Percentiles rank a stretch among this genome's conserved stretches.
Conservation (phyloP, 2,329 filamentous ascomycete species). For the Xylariaceae sp. region DNA sequence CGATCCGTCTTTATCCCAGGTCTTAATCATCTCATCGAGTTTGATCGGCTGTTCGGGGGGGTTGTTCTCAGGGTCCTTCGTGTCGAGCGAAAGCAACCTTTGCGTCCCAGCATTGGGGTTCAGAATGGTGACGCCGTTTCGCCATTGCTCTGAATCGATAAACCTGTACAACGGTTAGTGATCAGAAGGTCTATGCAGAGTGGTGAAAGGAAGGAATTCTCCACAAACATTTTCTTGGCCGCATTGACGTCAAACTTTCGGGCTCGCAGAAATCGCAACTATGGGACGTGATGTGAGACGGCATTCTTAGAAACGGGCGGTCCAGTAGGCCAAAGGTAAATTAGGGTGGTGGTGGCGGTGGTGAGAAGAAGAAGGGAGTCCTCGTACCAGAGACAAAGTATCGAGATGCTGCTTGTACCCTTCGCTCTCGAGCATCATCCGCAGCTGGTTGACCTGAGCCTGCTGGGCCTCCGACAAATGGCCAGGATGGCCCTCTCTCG, state of each 20-base stretch:
- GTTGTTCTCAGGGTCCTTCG: conserved; percentile 18
- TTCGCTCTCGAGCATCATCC: conserved; percentile 80
- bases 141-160: conserved; percentile 87
- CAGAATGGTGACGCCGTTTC: conserved; percentile 79
- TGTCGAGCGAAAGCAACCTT: conserved; percentile 14
- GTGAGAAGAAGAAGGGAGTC: background rate
- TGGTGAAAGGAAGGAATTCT: conserved; percentile 21
- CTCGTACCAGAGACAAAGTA: conserved; percentile 82
- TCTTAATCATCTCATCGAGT: conserved; percentile 70
- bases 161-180: conserved; percentile 66
- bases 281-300: conserved; percentile 24
- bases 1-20: conserved; percentile 67
- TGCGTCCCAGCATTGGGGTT: conserved; percentile 70
- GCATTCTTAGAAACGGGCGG: background rate
- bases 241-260: conserved; percentile 90
- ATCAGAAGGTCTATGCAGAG: too few species aligned
- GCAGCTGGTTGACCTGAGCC: conserved; percentile 85
- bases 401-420: conserved; percentile 86
- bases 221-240: conserved; percentile 89
- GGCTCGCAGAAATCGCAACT: conserved; percentile 90
- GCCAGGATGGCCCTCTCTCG: conserved; percentile 81
- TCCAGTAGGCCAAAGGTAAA: background rate
- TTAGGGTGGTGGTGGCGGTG: background rate
- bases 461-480: conserved; percentile 86
- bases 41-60: conserved; percentile 43